Conservation (phyloP, 1,284 basidiomycete genomes). For the Athelia sp. region DNA sequence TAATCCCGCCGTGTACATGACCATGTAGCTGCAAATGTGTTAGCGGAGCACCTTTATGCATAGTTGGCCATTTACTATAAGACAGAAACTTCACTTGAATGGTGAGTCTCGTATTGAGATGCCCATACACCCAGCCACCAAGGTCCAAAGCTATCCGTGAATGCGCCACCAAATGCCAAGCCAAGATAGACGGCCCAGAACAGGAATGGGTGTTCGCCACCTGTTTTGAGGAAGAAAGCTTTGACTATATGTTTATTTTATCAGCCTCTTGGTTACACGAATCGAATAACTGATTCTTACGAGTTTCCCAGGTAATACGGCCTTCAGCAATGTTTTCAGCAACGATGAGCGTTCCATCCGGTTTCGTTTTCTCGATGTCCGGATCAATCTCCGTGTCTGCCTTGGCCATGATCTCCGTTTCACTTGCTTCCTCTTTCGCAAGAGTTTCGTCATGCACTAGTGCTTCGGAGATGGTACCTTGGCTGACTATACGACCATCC, state of each 20-base stretch:
- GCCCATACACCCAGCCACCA: slow-evolving; percentile 62
- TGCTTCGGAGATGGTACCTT: slow-evolving; percentile 41
- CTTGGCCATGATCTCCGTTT: too few species aligned
- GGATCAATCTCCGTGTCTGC: slow-evolving; percentile 25
- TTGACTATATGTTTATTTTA: slow-evolving; percentile 9
- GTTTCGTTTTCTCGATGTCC: slow-evolving; percentile 4
- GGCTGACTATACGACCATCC: slow-evolving; percentile 45
- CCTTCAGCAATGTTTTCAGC: slow-evolving; percentile 58
- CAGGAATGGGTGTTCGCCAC: slow-evolving; percentile 15
- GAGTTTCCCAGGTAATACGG: slow-evolving; percentile 36
- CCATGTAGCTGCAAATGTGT: too few species aligned
- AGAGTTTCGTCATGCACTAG: slow-evolving; percentile 30
- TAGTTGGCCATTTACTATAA: slow-evolving; percentile 29
- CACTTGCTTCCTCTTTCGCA: slow-evolving; percentile 29
- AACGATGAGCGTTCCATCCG: slow-evolving; percentile 45
- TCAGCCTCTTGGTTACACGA: too few species aligned
- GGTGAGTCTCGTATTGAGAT: slow-evolving; percentile 38
- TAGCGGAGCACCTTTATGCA: too few species aligned
- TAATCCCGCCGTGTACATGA: too few species aligned
- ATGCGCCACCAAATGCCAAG: slow-evolving; percentile 19
- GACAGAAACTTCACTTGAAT: slow-evolving; percentile 29
- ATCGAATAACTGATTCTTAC: too few species aligned
- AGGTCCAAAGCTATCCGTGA: slow-evolving; percentile 35
- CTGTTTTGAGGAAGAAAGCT: slow-evolving; percentile 18
- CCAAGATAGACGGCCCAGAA: slow-evolving; percentile 18